These are phyloP conservation scores for Sporothrix variecibatus DNA, from an alignment of 2,329 filamentous ascomycete genomes.

Conservation along the genomic window DNA sequence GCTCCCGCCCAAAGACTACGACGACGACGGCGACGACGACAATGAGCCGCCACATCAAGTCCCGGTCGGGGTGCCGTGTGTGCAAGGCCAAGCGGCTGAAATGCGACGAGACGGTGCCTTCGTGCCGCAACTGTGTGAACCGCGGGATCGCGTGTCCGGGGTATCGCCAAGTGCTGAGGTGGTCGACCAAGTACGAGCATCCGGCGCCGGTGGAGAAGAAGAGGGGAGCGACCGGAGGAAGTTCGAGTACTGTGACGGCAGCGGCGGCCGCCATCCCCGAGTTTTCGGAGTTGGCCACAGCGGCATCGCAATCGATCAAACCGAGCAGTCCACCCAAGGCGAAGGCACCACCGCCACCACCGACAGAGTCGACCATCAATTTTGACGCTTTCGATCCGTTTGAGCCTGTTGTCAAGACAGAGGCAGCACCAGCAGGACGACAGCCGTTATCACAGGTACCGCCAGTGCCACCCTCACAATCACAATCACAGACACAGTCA, in stretches of 20 bases:
- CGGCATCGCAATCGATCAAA: constrained; percentile 24
- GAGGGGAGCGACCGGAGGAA: not conserved
- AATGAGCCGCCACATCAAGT: constrained; percentile 32
- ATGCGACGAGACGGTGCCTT: constrained; percentile 39
- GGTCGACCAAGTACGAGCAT: constrained; percentile 47
- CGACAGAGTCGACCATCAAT: not conserved
- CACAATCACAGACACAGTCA: not conserved
- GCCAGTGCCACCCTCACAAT: not conserved
- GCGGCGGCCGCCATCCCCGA: constrained; percentile 15
- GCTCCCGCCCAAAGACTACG: not conserved
- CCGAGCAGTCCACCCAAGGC: not conserved
- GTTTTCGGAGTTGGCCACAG: constrained; percentile 25
- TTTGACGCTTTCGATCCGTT: not conserved
- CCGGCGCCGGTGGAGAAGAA: not conserved
- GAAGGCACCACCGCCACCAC: too few relatives aligned
- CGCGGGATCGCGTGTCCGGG: constrained; percentile 38
- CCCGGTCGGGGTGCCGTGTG: constrained; percentile 30
- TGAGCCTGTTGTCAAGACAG: constrained; percentile 2
- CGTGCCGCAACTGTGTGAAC: constrained; percentile 37
- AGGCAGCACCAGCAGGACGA: not conserved
- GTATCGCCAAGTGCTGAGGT: constrained; percentile 41
- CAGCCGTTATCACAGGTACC: not conserved
- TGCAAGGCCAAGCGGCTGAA: constrained; percentile 36
- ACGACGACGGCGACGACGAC: not conserved
- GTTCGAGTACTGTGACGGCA: too few relatives aligned